A percentile compares a stretch with the other conserved stretches of the same genome.
phyloP scores from a whole-genome alignment of 1,284 basidiomycete genomes.

The Papiliotrema laurentii region DNA sequence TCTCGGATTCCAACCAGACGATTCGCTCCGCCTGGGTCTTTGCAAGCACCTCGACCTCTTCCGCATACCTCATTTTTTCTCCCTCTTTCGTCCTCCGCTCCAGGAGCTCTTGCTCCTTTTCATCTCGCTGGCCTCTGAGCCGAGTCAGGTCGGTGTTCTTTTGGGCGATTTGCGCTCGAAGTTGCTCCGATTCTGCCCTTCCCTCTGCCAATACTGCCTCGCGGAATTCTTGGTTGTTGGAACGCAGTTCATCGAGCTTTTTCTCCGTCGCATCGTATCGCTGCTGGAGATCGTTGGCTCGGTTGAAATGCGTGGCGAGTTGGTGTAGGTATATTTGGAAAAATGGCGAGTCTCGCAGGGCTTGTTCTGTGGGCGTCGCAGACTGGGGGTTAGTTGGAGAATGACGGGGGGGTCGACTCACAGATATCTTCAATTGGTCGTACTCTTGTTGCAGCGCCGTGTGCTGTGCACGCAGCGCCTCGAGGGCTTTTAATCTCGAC shows the following conservation, averaged over 20 bases:
- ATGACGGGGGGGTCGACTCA: no score
- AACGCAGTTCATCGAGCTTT: slow-evolving; percentile 34
- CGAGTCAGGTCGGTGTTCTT: slow-evolving; percentile 71
- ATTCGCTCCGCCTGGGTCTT: slow-evolving; percentile 76
- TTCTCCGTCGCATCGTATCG: slow-evolving; percentile 29
- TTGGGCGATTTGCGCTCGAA: slow-evolving; percentile 48
- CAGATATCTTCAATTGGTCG: slow-evolving; percentile 30
- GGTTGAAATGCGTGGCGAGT: slow-evolving; percentile 25
- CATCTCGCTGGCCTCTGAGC: slow-evolving; percentile 76
- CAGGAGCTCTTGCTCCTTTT: slow-evolving; percentile 63
- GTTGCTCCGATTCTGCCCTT: slow-evolving; percentile 31
- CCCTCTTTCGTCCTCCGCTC: slow-evolving; percentile 67
- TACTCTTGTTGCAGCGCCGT: slow-evolving; percentile 29
- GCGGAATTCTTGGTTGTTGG: slow-evolving; percentile 37
- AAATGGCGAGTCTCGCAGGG: slow-evolving; percentile 36
- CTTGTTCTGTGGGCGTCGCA: slow-evolving; percentile 32
- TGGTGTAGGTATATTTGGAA: slow-evolving; percentile 43
- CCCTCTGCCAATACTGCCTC: slow-evolving; percentile 35
- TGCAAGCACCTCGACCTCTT: slow-evolving; percentile 68
- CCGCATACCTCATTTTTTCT: slow-evolving; percentile 59
- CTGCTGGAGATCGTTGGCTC: slow-evolving; percentile 30
- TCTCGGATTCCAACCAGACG: slow-evolving; percentile 65
- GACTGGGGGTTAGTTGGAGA: no score
- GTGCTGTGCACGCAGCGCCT: slow-evolving; percentile 26
- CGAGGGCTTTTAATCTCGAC: slow-evolving; percentile 28